A percentile compares a stretch with the other conserved stretches of the same genome.
Conservation (phyloP, 768 basidiomycete species). For the Leccinellum rugosiceps region DNA sequence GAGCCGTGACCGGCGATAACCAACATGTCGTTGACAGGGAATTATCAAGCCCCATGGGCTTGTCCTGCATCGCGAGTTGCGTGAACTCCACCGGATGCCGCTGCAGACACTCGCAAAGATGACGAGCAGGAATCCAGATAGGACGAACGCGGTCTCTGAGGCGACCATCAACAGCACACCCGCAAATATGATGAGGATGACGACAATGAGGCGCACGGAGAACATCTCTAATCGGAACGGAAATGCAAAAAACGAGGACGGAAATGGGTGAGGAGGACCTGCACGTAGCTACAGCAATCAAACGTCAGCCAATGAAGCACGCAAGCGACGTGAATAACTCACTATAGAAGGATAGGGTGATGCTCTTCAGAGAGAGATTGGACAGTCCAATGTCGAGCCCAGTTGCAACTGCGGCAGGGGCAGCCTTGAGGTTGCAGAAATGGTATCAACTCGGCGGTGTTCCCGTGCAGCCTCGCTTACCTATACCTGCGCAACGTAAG, state of each 20-base stretch:
- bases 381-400: slow-evolving; percentile 93
- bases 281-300: slow-evolving; percentile 77
- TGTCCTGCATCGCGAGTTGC: slow-evolving; percentile 79
- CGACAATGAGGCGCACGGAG: slow-evolving; percentile 82
- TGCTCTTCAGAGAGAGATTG: slow-evolving; percentile 87
- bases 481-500: slow-evolving; percentile 72
- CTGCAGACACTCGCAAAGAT: slow-evolving; percentile 84
- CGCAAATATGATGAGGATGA: slow-evolving; percentile 85
- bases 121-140: slow-evolving; percentile 83
- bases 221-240: slow-evolving; percentile 85
- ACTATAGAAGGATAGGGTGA: slow-evolving; percentile 98
- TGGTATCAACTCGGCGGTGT: neutral
- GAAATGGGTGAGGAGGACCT: slow-evolving; percentile 99
- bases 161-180: slow-evolving; percentile 98
- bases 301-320: slow-evolving; percentile 6
- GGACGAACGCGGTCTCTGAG: slow-evolving; percentile 82
- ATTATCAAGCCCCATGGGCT: slow-evolving; percentile 84
- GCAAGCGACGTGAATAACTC: slow-evolving; percentile 32
- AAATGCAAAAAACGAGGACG: slow-evolving; percentile 91
- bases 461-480: slow-evolving; percentile 50
- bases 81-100: slow-evolving; percentile 97
- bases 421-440: slow-evolving; percentile 63
- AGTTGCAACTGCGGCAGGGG: slow-evolving; percentile 86
- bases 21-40: slow-evolving; percentile 93
- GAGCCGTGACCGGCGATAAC: slow-evolving; percentile 86